Evolutionary conservation across 441 rosid species (phyloP).

Genomic region (Euphorbia celastroides): DNA sequence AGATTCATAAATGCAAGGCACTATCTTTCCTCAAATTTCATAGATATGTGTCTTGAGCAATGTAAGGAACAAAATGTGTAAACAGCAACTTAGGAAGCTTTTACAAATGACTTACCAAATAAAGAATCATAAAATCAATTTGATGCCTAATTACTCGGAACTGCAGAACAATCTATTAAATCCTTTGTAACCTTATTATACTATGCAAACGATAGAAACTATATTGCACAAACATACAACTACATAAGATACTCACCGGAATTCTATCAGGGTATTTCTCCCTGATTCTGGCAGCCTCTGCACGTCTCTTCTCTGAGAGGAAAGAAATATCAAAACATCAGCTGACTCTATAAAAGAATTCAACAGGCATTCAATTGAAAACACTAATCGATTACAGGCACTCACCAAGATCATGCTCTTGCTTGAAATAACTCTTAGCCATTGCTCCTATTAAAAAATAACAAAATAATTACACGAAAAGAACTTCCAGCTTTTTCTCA

Average conservation of each 20-base stretch:
- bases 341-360: background rate
- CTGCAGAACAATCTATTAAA: background rate
- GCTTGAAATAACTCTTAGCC: slow-evolving; percentile 66
- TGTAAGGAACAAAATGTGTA: background rate
- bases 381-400: background rate
- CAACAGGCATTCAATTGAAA: background rate
- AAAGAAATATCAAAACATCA: background rate
- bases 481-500: background rate
- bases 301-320: slow-evolving; percentile 53
- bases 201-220: background rate
- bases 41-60: background rate
- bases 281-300: slow-evolving; percentile 66
- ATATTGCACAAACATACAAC: background rate
- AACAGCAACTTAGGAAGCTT: background rate
- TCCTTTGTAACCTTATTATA: background rate
- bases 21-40: background rate
- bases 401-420: slow-evolving; percentile 52
- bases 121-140: too few species aligned
- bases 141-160: too few species aligned
- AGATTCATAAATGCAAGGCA: background rate
- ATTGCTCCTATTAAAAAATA: slow-evolving; percentile 32
- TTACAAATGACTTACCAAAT: too few species aligned
- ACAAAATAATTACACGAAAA: slow-evolving; percentile 9
- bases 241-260: slow-evolving; percentile 40
- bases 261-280: slow-evolving; percentile 69